phyloP scores from a whole-genome alignment of 768 basidiomycete species.

The Austroboletus eburneus region DNA sequence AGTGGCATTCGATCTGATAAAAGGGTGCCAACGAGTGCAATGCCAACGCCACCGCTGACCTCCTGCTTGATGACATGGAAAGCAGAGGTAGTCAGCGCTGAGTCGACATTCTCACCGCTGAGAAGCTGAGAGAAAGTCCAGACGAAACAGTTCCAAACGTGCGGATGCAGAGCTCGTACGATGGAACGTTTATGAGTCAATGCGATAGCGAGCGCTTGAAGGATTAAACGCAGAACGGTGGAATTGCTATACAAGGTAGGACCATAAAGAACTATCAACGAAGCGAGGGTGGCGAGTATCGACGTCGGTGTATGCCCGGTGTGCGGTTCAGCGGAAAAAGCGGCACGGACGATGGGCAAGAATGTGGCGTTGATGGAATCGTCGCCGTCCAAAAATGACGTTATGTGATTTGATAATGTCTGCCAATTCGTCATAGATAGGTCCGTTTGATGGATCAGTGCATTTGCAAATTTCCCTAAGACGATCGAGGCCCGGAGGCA shows the following conservation, averaged over 20 bases:
- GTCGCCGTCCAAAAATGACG: conserved; percentile 22
- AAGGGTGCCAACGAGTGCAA: conserved; percentile 38
- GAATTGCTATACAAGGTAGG: conserved; percentile 39
- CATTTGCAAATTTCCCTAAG: conserved; percentile 24
- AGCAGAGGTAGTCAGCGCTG: conserved; percentile 31
- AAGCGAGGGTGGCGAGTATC: conserved; percentile 42
- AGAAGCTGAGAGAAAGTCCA: conserved; percentile 48
- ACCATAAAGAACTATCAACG: conserved; percentile 46
- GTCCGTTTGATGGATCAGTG: conserved; percentile 30
- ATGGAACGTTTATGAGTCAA: conserved; percentile 32
- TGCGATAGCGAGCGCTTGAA: conserved; percentile 33
- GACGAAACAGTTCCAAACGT: conserved; percentile 51
- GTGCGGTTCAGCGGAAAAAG: conserved; percentile 24
- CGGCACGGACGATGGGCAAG: conserved; percentile 22
- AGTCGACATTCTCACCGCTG: conserved; percentile 13
- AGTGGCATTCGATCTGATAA: conserved; percentile 20
- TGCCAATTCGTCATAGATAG: conserved; percentile 27
- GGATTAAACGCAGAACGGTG: conserved; percentile 35
- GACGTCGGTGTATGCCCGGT: conserved; percentile 35
- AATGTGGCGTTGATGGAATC: conserved; percentile 18
- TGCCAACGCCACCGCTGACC: conserved; percentile 40
- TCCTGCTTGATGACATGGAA: conserved; percentile 47
- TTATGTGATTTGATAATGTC: conserved; percentile 24
- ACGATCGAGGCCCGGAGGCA: conserved; percentile 20
- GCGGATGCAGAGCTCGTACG: conserved; percentile 38